Evolutionary conservation across 495 filamentous ascomycete genomes (phyloP).

Genomic region (Podospora pseudoanserina): DNA sequence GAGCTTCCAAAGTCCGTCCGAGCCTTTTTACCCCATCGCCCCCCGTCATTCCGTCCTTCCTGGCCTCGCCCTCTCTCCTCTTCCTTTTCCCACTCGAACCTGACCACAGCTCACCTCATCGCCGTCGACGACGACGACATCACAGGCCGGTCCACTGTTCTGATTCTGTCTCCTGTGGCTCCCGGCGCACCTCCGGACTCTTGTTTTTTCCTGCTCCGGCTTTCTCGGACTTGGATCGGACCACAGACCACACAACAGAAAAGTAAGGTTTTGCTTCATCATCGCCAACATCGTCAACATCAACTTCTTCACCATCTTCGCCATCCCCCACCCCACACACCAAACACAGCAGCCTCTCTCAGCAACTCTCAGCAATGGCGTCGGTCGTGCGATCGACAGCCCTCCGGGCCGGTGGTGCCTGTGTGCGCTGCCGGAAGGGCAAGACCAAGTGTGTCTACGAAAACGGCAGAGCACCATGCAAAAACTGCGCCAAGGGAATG

Average conservation of each 20-base stretch:
- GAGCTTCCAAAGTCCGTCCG: slow-evolving; percentile 29
- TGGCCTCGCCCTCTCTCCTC: slow-evolving; percentile 21
- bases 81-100: slow-evolving; percentile 11
- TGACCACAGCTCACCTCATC: neutral
- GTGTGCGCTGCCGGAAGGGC: slow-evolving; percentile 53
- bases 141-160: neutral
- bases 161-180: slow-evolving; percentile 1
- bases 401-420: slow-evolving; percentile 51
- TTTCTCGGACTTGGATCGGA: slow-evolving; percentile 6
- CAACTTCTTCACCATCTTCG: neutral
- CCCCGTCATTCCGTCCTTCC: slow-evolving; percentile 27
- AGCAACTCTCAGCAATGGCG: slow-evolving; percentile 29
- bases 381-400: slow-evolving; percentile 48
- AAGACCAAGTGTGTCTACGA: slow-evolving; percentile 55
- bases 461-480: slow-evolving; percentile 48
- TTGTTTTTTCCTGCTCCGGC: slow-evolving; percentile 15
- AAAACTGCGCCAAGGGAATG: slow-evolving; percentile 53
- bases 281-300: slow-evolving; percentile 5
- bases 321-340: neutral
- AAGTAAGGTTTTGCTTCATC: neutral
- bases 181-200: slow-evolving; percentile 28
- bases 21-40: slow-evolving; percentile 36
- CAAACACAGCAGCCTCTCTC: neutral
- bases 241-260: neutral
- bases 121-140: neutral